Evolutionary conservation across 352 stramenopile genomes (phyloP).

Genomic region (Pythium scleroteichum): DNA sequence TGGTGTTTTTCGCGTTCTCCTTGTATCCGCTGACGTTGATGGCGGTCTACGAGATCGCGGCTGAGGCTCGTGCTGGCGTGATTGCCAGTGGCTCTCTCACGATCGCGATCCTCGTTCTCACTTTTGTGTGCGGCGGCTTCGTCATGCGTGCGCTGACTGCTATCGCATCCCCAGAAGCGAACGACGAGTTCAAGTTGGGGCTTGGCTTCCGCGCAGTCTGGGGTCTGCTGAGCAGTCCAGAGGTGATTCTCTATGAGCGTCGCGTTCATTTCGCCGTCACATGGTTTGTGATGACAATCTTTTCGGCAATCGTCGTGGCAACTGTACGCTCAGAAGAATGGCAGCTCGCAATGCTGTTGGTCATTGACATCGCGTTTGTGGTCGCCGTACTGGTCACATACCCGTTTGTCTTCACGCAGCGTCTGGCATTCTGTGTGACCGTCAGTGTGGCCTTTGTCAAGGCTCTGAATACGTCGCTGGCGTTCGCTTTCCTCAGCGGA

Average conservation of each 20-base stretch:
- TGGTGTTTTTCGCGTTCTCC: slow-evolving; percentile 17
- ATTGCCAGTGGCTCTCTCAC: slow-evolving; percentile 10
- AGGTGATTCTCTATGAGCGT: slow-evolving; percentile 22
- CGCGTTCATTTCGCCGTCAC: slow-evolving; percentile 23
- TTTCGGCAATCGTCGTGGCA: slow-evolving; percentile 20
- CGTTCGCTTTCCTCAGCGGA: slow-evolving; percentile 25
- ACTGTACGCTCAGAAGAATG: slow-evolving; percentile 10
- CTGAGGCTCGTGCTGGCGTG: slow-evolving; percentile 12
- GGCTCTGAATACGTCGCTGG: slow-evolving; percentile 20
- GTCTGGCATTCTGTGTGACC: background rate
- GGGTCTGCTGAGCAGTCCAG: slow-evolving; percentile 22
- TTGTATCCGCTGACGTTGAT: slow-evolving; percentile 31
- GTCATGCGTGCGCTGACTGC: background rate
- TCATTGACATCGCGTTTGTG: slow-evolving; percentile 24
- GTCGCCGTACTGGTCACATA: slow-evolving; percentile 13
- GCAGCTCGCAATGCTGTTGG: slow-evolving; percentile 24
- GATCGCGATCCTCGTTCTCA: slow-evolving; percentile 6
- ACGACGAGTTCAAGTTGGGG: slow-evolving; percentile 3
- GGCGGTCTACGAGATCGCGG: slow-evolving; percentile 23
- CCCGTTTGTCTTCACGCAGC: slow-evolving; percentile 18
- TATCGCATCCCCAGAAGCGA: background rate
- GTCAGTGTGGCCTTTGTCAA: slow-evolving; percentile 7
- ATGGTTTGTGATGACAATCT: slow-evolving; percentile 19
- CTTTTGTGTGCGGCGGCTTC: slow-evolving; percentile 11
- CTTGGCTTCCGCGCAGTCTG: slow-evolving; percentile 21